These are phyloP conservation scores for Phytophthora tubulina DNA, from an alignment of 352 stramenopile genomes.

Conservation along the genomic window DNA sequence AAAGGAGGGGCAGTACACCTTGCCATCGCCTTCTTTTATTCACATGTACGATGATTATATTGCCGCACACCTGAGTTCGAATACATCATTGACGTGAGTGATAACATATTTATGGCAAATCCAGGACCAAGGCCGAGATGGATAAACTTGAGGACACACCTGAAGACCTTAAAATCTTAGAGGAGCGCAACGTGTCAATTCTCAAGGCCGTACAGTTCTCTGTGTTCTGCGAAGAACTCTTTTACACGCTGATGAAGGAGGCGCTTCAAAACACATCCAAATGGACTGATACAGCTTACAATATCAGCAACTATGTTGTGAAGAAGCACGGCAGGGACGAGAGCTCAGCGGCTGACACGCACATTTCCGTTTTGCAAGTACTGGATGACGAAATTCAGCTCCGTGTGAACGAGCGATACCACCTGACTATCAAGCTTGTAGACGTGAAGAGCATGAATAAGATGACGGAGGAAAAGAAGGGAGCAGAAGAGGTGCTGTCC, in stretches of 20 bases:
- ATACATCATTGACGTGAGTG: neutral
- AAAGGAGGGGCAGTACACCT: constrained; percentile 49
- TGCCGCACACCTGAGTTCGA: neutral
- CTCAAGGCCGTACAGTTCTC: constrained; percentile 88
- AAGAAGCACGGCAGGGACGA: constrained; percentile 61
- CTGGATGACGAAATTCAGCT: constrained; percentile 86
- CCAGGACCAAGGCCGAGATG: constrained; percentile 64
- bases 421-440: constrained; percentile 77
- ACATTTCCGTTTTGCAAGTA: constrained; percentile 78
- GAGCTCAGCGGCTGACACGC: constrained; percentile 25
- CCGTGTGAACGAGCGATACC: constrained; percentile 78
- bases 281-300: constrained; percentile 79
- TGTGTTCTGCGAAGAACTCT: constrained; percentile 88
- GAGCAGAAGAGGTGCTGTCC: neutral
- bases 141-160: constrained; percentile 68
- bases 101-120: constrained; percentile 3
- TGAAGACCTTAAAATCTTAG: constrained; percentile 67
- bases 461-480: constrained; percentile 16
- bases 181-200: constrained; percentile 76
- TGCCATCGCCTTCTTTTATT: constrained; percentile 51
- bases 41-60: constrained; percentile 48
- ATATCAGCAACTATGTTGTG: constrained; percentile 63
- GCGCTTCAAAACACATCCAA: constrained; percentile 69
- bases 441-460: constrained; percentile 59
- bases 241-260: constrained; percentile 87